Percentiles rank a stretch among this genome's conserved stretches.
phyloP scores from a whole-genome alignment of 1,139 yeast species.

The Saccharomycopsis phalli region DNA sequence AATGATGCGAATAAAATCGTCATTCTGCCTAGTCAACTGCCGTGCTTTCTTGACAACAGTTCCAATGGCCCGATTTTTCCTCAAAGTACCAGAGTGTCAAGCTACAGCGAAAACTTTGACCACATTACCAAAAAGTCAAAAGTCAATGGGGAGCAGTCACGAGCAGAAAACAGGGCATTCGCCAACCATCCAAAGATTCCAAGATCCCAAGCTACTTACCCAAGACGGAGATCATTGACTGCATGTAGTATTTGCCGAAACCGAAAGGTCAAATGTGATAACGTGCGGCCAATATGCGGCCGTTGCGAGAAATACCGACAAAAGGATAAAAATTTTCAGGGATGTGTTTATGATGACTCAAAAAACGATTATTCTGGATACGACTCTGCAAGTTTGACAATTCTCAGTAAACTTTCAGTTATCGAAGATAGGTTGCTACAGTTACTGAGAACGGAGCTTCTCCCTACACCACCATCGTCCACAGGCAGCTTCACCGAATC shows the following conservation, averaged over 20 bases:
- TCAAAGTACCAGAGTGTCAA: too few relatives aligned
- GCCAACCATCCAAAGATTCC: too few relatives aligned
- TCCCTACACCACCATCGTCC: background rate
- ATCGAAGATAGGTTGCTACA: background rate
- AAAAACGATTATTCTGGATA: conserved; percentile 4
- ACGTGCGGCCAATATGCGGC: conserved; percentile 29
- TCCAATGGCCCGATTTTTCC: too few relatives aligned
- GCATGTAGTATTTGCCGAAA: conserved; percentile 32
- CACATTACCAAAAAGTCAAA: too few relatives aligned
- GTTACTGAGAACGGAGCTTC: background rate
- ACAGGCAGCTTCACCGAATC: background rate
- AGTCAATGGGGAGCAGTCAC: too few relatives aligned
- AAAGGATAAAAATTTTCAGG: background rate
- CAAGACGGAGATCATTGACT: conserved; percentile 6
- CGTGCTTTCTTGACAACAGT: too few relatives aligned
- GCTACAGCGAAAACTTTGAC: too few relatives aligned
- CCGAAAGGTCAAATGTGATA: conserved; percentile 33
- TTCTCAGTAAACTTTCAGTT: background rate
- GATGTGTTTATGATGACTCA: conserved; percentile 3
- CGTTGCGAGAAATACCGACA: conserved; percentile 27
- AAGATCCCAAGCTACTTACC: background rate
- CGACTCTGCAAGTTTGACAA: conserved; percentile 5
- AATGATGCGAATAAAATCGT: too few relatives aligned
- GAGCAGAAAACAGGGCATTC: too few relatives aligned
- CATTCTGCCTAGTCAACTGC: too few relatives aligned